Conservation (phyloP, 163 green algal species). For the Scenedesmus sp. region DNA sequence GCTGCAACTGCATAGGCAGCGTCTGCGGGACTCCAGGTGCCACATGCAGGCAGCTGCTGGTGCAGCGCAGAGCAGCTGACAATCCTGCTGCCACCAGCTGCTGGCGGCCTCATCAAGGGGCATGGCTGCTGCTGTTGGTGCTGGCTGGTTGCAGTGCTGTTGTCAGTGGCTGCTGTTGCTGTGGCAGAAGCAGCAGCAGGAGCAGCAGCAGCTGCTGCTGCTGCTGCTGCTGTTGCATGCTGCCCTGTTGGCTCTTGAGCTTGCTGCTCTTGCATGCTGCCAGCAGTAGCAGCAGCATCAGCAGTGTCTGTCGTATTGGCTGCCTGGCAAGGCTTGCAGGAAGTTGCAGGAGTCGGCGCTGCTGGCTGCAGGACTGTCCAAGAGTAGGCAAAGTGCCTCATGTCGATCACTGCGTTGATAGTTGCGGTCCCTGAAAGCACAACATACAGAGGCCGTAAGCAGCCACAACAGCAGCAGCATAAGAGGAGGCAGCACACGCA, state of each 20-base stretch:
- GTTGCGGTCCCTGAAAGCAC: background rate
- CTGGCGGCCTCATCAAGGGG: background rate
- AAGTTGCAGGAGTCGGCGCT: background rate
- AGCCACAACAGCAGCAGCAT: background rate
- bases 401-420: background rate
- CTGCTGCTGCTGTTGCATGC: background rate
- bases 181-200: background rate
- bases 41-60: background rate
- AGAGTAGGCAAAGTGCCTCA: background rate
- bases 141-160: background rate
- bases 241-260: background rate
- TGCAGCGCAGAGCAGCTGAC: background rate
- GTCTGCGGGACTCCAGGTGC: background rate
- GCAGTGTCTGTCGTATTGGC: background rate
- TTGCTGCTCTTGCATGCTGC: background rate
- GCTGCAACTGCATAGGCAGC: background rate
- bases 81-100: background rate
- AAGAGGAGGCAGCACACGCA: background rate
- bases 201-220: background rate
- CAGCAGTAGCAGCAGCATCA: background rate
- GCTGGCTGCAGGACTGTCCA: background rate
- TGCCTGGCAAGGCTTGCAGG: background rate
- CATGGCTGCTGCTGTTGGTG: background rate
- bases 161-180: background rate
- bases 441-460: background rate